Conservation (phyloP, 176 grass and related monocot genomes). For the Triticum urartu region DNA sequence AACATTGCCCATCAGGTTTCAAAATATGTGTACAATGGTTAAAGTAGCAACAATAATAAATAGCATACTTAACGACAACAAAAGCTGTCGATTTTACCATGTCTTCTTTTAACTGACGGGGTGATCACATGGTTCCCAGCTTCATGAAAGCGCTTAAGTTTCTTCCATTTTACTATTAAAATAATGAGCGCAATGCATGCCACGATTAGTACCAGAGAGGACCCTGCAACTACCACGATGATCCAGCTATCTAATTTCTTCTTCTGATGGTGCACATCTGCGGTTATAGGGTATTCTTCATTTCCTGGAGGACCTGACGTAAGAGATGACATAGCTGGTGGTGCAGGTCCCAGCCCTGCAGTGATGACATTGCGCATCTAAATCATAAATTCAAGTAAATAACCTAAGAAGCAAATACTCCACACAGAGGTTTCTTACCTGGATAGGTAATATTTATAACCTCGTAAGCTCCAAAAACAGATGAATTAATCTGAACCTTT, state of each 20-base stretch:
- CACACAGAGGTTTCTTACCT: constrained; percentile 49
- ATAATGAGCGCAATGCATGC: constrained; percentile 53
- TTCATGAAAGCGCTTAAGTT: constrained; percentile 36
- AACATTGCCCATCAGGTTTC: constrained; percentile 2
- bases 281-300: constrained; percentile 61
- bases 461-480: constrained; percentile 83
- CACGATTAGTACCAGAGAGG: constrained; percentile 59
- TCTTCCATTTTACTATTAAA: constrained; percentile 57
- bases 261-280: constrained; percentile 42
- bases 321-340: constrained; percentile 41
- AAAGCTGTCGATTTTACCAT: constrained; percentile 35
- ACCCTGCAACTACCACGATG: constrained; percentile 57
- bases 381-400: constrained; percentile 8
- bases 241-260: constrained; percentile 75
- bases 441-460: constrained; percentile 80
- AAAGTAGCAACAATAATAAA: neutral
- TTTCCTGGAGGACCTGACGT: constrained; percentile 32
- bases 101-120: constrained; percentile 58
- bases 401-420: constrained; percentile 7
- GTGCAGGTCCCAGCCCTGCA: constrained; percentile 64
- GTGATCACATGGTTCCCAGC: constrained; percentile 48
- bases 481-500: constrained; percentile 62
- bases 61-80: constrained; percentile 19
- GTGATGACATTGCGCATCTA: constrained; percentile 6
- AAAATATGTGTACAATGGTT: neutral